A percentile compares a stretch with the other conserved stretches of the same genome.
phyloP scores from a whole-genome alignment of 495 filamentous ascomycete species.

The Neurospora sp. region DNA sequence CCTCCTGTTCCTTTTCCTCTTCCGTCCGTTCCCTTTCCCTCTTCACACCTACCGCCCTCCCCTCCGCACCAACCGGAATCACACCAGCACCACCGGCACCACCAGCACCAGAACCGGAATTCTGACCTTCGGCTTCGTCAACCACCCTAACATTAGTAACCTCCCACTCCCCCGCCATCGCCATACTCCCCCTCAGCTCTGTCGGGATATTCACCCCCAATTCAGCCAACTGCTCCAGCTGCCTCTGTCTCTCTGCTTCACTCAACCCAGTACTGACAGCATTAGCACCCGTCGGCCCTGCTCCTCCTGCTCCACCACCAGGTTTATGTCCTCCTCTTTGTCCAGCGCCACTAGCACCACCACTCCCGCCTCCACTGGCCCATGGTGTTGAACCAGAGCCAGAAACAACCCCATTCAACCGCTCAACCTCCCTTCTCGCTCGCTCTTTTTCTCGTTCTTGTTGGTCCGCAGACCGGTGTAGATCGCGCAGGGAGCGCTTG shows the following conservation, averaged over 20 bases:
- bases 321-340: background rate
- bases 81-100: background rate
- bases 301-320: background rate
- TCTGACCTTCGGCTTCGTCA: background rate
- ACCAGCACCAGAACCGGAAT: no score
- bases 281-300: slow-evolving; percentile 7
- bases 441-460: slow-evolving; percentile 67
- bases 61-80: slow-evolving; percentile 22
- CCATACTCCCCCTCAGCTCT: slow-evolving; percentile 67
- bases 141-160: slow-evolving; percentile 49
- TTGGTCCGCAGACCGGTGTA: slow-evolving; percentile 72
- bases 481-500: slow-evolving; percentile 80
- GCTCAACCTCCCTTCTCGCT: slow-evolving; percentile 77
- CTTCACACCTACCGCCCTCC: slow-evolving; percentile 52
- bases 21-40: slow-evolving; percentile 54
- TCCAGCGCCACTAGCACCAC: background rate
- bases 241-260: slow-evolving; percentile 64
- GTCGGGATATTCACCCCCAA: slow-evolving; percentile 82
- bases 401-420: slow-evolving; percentile 68
- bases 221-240: slow-evolving; percentile 76
- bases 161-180: slow-evolving; percentile 86
- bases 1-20: slow-evolving; percentile 54
- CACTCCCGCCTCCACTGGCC: slow-evolving; percentile 9
- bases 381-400: slow-evolving; percentile 14
- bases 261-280: slow-evolving; percentile 28